Base-by-base conservation (phyloP, 176 grass and related monocot species). In the Carex pumila region DNA sequence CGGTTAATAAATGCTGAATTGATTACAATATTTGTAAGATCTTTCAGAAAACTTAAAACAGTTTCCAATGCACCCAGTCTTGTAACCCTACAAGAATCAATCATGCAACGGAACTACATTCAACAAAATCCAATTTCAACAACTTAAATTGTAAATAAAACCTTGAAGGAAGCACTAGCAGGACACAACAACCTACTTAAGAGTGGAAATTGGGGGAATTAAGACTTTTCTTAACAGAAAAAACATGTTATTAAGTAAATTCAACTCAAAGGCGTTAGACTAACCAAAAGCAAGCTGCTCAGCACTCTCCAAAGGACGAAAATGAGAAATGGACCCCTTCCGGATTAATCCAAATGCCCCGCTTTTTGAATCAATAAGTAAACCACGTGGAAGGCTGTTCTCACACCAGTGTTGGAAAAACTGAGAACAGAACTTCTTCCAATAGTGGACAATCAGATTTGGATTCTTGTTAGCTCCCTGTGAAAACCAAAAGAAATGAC, bases 301-400 rank as follows among this genome's bases (percentile, higher is more conserved):
- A 79, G 85, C 79, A 25, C 79, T 85, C 80, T 91, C 95, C 79
- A 93, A 90, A 89, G 86, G 89, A 84, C 95, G 92, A 69, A 98
- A 93, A 41, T 94, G 88, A 85, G 95, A 98, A 86, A 98, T 52
- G 54, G 92, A 94, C 50, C 84, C 70, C 82, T 98, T 98, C 84
- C 95, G 91, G 73, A 98, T 93, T 86, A 98, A 90, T 87, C 95
- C 95, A 88, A 94, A 87, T 47, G 91, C 79, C 64, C 91, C 88
- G n/a, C 55, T 68, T 71, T 84, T 82, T 81, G 61, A 87, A 93
- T 98, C 95, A 91, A 98, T 39, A 89, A 95, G 66, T 84, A 98
- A 87, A 47, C 89, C 90, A 83, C 91, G 95, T 25, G 95, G 95
- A 61, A 36, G 74, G 85, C 85, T 98, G 75, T 87, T 90, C 59